Evolutionary conservation across 1,284 basidiomycete species (phyloP), one percentile per base, ranked within the genome.

Genomic region (Irpex sp.): DNA sequence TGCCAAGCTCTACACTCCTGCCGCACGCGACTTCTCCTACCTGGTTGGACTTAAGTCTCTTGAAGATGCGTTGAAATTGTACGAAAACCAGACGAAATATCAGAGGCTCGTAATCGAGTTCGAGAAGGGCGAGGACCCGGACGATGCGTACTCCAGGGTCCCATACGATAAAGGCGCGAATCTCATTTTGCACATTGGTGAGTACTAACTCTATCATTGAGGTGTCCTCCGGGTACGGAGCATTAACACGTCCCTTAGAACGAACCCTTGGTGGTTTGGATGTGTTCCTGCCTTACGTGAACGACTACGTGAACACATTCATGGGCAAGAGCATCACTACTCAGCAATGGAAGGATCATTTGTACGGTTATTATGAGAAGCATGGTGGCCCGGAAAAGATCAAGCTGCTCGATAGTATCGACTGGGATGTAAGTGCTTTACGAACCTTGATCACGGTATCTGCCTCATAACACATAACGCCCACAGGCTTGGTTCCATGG

Each of bases 301-400:
- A 83, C 68, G 86, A 92, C 73, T 96, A 95, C 75, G 92, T 97
- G 65, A 81, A 84, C 61, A 88, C 86, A 0, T 94, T 90, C 76
- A 85, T 84, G 67, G 91, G 94, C n/a, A 86, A 90, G 73, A 93
- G 93, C 66, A 93, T 98, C 74, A 92, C 90, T 13, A 97, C 96
- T 0, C 80, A 87, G 51, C 85, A 97, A 70, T 98, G 96, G 95
- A 91, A 92, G 71, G 79, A 81, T 4, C 94, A 98, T 73, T 79
- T 99, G 19, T 93, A 91, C 70, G 78, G 74, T n/a, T 97, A 90
- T 75, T 99, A 87, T 77, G 78, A 79, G 67, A 79, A 81, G 68
- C 77, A 91, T 71, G 84, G 83, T 26, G 83, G 82, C 6, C 73
- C 79, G 7, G 84, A 88, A 67, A 88, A 92, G 72, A 77, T 91